Conservation (phyloP, 495 filamentous ascomycete species). For the Aspergillus bertholletiae region DNA sequence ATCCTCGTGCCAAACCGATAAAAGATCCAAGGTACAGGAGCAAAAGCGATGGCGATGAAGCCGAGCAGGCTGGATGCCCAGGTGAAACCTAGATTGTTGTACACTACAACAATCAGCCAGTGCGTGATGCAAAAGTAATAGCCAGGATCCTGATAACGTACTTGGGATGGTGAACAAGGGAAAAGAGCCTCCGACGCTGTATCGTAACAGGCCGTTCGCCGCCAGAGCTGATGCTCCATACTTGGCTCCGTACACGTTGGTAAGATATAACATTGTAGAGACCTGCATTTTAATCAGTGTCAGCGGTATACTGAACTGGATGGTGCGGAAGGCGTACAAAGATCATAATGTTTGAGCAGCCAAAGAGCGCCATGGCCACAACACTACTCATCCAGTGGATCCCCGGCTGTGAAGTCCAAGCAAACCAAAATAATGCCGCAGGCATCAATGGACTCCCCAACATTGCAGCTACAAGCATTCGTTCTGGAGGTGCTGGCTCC, state of each 20-base stretch:
- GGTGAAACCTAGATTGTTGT: slow-evolving; percentile 47
- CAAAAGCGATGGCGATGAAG: slow-evolving; percentile 51
- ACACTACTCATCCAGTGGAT: slow-evolving; percentile 40
- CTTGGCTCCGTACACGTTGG: slow-evolving; percentile 7
- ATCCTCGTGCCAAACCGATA: slow-evolving; percentile 1
- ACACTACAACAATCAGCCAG: slow-evolving; percentile 41
- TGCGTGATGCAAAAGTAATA: neutral
- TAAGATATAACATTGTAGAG: slow-evolving; percentile 43
- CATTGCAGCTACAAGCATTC: slow-evolving; percentile 56
- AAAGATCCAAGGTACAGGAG: slow-evolving; percentile 50
- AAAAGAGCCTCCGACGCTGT: slow-evolving; percentile 58
- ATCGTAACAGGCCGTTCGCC: slow-evolving; percentile 59
- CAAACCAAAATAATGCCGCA: slow-evolving; percentile 47
- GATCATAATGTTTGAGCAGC: slow-evolving; percentile 60
- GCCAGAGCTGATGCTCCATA: slow-evolving; percentile 15
- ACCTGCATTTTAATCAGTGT: slow-evolving; percentile 53
- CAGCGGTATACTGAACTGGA: neutral
- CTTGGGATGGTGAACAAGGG: slow-evolving; percentile 61
- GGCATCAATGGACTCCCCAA: slow-evolving; percentile 56
- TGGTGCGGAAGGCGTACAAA: slow-evolving; percentile 34
- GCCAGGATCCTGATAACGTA: slow-evolving; percentile 11
- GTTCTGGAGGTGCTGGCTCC: slow-evolving; percentile 42
- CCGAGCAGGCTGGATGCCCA: slow-evolving; percentile 59
- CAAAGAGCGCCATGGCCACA: slow-evolving; percentile 59
- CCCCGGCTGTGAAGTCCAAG: slow-evolving; percentile 34